These are phyloP conservation scores for Hypsizygus ulmarius DNA, from an alignment of 1,284 basidiomycete genomes.

Conservation along the genomic window DNA sequence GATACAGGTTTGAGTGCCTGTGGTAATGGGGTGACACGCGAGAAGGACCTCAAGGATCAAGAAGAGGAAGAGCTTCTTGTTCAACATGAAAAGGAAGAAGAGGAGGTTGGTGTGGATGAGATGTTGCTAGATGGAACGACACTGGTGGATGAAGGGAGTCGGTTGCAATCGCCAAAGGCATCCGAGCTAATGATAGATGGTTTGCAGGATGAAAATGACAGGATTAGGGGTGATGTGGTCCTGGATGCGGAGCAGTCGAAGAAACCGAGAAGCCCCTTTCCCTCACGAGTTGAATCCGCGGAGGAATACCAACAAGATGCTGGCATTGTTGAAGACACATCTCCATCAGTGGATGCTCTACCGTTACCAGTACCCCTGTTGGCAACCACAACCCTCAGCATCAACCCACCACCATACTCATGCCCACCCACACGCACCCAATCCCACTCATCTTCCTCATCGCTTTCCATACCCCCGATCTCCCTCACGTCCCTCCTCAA, in stretches of 20 bases:
- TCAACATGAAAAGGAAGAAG: background rate
- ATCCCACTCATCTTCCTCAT: background rate
- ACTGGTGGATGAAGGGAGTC: too few relatives aligned
- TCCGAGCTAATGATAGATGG: too few relatives aligned
- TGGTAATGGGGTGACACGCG: background rate
- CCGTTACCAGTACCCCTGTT: background rate
- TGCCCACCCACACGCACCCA: conserved; percentile 5
- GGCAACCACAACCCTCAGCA: conserved; percentile 1
- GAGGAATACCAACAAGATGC: too few relatives aligned
- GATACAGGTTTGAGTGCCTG: background rate
- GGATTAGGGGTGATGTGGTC: too few relatives aligned
- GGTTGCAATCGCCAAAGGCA: too few relatives aligned
- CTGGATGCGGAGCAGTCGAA: too few relatives aligned
- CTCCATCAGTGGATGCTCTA: background rate
- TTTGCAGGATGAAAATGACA: too few relatives aligned
- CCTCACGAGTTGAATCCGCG: too few relatives aligned
- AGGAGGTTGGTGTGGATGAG: background rate
- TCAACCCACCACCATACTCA: background rate
- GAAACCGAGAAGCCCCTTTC: too few relatives aligned
- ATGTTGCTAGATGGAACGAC: too few relatives aligned
- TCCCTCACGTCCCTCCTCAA: conserved; percentile 36
- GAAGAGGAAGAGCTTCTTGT: background rate
- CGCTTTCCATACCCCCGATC: conserved; percentile 8
- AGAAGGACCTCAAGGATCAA: background rate
- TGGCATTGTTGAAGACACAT: too few relatives aligned